phyloP scores from a whole-genome alignment of 495 filamentous ascomycete genomes.

The Xylaria nigripes region DNA sequence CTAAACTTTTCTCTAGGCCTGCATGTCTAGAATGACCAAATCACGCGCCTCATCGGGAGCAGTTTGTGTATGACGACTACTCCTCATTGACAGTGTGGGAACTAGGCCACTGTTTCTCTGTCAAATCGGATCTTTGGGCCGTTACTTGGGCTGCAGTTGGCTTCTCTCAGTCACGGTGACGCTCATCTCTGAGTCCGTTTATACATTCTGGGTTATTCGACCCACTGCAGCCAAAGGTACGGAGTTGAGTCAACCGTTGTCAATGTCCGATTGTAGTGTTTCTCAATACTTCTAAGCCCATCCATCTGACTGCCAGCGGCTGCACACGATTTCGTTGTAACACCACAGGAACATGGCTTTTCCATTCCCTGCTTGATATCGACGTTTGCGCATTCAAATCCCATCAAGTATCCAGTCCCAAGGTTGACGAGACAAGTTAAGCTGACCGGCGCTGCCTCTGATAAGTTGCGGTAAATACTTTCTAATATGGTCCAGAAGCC shows the following conservation, averaged over 20 bases:
- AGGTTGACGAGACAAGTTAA: neutral
- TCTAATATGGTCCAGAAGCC: neutral
- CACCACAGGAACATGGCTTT: neutral
- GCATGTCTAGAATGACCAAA: constrained; percentile 18
- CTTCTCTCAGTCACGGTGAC: constrained; percentile 18
- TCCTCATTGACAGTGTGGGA: constrained; percentile 15
- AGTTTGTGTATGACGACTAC: constrained; percentile 22
- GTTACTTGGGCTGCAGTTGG: constrained; percentile 8
- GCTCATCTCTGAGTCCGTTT: constrained; percentile 3
- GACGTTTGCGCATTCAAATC: neutral
- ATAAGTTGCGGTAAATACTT: neutral
- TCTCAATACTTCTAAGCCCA: neutral
- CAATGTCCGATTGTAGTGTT: neutral
- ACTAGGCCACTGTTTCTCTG: constrained; percentile 15
- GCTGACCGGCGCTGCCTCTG: neutral
- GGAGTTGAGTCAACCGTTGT: neutral
- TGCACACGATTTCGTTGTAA: constrained; percentile 1
- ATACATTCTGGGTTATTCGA: constrained; percentile 16
- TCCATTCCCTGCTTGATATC: neutral
- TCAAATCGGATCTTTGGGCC: constrained; percentile 4
- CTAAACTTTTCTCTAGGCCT: constrained; percentile 8
- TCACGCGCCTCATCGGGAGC: constrained; percentile 11
- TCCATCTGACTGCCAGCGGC: neutral
- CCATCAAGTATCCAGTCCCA: neutral
- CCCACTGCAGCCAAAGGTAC: constrained; percentile 16